These are phyloP conservation scores for Capsicum baccatum DNA, from an alignment of 257 asterid species.

Conservation along the genomic window DNA sequence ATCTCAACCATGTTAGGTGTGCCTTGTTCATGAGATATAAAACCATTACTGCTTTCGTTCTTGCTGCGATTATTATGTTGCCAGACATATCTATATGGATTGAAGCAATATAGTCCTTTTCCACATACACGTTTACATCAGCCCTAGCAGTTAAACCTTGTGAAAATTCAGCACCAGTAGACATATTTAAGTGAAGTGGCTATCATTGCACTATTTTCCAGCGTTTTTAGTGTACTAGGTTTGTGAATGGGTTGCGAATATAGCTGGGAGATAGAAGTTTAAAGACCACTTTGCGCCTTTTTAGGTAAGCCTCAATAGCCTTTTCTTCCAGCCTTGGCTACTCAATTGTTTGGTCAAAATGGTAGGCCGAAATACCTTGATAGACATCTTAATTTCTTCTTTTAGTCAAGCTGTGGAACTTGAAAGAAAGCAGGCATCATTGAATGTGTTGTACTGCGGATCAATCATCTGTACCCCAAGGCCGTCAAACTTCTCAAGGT, in stretches of 20 bases:
- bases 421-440: neutral
- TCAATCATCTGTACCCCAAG: neutral
- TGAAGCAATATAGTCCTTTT: neutral
- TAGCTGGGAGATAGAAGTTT: neutral
- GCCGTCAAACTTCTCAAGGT: neutral
- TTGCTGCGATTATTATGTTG: neutral
- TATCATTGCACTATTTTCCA: neutral
- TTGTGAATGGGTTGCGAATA: neutral
- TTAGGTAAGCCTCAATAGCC: neutral
- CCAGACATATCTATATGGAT: slow-evolving; percentile 1
- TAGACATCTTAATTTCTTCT: neutral
- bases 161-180: slow-evolving; percentile 2
- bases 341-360: slow-evolving; percentile 13
- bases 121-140: neutral
- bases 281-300: slow-evolving; percentile 4
- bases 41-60: slow-evolving; percentile 1
- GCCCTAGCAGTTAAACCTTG: neutral
- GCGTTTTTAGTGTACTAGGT: neutral
- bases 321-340: neutral
- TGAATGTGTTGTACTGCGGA: neutral
- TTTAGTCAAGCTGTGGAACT: slow-evolving; percentile 11
- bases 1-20: neutral
- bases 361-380: neutral
- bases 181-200: neutral
- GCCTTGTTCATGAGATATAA: neutral